Evolutionary conservation across 805 yeast genomes (phyloP), one percentile per base, ranked within the genome.

Genomic region (Yamadazyma sp.): DNA sequence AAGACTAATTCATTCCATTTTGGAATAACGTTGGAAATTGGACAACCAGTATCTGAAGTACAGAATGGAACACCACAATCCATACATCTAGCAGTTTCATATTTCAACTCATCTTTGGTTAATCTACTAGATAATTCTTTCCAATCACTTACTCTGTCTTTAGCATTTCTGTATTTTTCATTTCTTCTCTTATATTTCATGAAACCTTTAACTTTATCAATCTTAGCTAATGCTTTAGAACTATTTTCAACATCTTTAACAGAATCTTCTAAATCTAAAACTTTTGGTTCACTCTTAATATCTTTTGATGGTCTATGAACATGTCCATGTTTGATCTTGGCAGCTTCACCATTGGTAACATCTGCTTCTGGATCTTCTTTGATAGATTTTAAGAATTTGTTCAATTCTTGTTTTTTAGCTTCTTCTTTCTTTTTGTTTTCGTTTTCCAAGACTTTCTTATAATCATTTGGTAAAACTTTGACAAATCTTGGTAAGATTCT

Each of bases 31-130:
- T 91, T 91, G 35, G 97, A 88, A 48, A 91, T 84, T 35, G 98
- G 98, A 70, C 98, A 91, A 41, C 98, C 98, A 28, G 96, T 85
- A 62, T 91, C 98, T 31, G 95, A 83, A 55, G 91, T 94, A 73
- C 98, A 91, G 78, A 91, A 91, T 40, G 98, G 98, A 51, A 93
- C 94, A 72, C 98, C 98, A 73, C 98, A 91, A 66, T 91, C 98
- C 95, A 93, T 91, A 75, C 98, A 91, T 64, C 98, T 80, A 11
- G 98, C 96, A 39, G 98, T 86, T 70, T 91, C 97, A 58, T 75
- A 77, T 58, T 80, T 77, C 54, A 91, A 81, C 48, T 93, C 98
- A 34, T 84, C 88, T 63, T 86, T 84, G 38, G 87, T 70, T 50
- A 91, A 71, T 37, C 96, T 78, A 10, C 78, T 65, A 9, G 94